These are phyloP conservation scores for Xylariaceae sp. DNA, from an alignment of 2,329 filamentous ascomycete genomes.

Conservation along the genomic window DNA sequence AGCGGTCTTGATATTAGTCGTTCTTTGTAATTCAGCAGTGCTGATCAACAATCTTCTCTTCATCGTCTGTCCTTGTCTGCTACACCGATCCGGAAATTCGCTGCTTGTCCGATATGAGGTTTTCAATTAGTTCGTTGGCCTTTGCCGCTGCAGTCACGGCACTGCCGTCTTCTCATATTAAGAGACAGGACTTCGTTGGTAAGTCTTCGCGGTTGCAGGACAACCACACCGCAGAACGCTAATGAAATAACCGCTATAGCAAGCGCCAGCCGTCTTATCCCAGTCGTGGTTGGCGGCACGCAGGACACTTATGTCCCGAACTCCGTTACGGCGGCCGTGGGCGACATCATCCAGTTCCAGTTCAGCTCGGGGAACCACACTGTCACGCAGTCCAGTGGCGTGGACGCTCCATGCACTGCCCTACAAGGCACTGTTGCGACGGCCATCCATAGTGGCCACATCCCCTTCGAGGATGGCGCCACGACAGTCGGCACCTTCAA, in stretches of 20 bases:
- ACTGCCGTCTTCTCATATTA: constrained; percentile 7
- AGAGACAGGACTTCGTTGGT: constrained; percentile 8
- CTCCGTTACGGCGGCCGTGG: constrained; percentile 26
- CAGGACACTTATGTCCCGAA: constrained; percentile 36
- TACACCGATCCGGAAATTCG: too few species aligned
- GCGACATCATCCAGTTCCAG: constrained; percentile 39
- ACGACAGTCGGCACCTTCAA: constrained; percentile 40
- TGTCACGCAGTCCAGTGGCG: constrained; percentile 33
- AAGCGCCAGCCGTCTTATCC: constrained; percentile 21
- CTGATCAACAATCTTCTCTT: background rate
- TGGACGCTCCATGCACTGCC: constrained; percentile 33
- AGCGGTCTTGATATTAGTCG: too few species aligned
- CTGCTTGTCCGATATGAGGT: too few species aligned
- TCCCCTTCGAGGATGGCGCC: constrained; percentile 33
- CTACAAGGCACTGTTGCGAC: constrained; percentile 28
- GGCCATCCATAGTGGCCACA: constrained; percentile 37
- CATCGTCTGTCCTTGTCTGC: background rate
- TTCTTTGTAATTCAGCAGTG: too few species aligned
- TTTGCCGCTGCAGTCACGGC: constrained; percentile 7
- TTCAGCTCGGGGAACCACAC: constrained; percentile 41
- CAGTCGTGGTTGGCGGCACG: constrained; percentile 33
- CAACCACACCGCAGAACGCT: background rate
- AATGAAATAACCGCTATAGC: constrained; percentile 6
- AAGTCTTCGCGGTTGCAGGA: constrained; percentile 1
- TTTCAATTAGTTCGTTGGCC: constrained; percentile 1